These are phyloP conservation scores for Coccomyxa subellipsoidea DNA, from an alignment of 163 green algal species.

Conservation along the genomic window DNA sequence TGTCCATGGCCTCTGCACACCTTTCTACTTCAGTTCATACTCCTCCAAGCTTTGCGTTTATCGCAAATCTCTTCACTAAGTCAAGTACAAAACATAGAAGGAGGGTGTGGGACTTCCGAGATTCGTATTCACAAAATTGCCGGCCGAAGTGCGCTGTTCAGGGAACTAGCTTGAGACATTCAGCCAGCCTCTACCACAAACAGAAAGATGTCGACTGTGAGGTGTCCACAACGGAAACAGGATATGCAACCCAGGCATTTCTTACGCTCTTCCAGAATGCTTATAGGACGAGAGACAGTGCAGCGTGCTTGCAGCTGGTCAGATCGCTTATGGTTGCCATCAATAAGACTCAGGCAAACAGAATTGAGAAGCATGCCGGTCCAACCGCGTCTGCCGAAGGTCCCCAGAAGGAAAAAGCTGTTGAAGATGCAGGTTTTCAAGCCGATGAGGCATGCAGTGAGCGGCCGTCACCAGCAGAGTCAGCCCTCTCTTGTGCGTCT, in stretches of 20 bases:
- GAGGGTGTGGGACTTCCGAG: not conserved
- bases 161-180: not conserved
- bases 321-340: not conserved
- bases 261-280: not conserved
- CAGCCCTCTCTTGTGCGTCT: not conserved
- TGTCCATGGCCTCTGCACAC: too few relatives aligned
- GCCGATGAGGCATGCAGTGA: not conserved
- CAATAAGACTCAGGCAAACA: not conserved
- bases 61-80: not conserved
- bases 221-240: not conserved
- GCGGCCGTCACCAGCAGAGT: not conserved
- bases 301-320: not conserved
- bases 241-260: not conserved
- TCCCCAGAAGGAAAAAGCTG: not conserved
- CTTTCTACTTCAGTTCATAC: too few relatives aligned
- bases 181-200: not conserved
- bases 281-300: not conserved
- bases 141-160: not conserved
- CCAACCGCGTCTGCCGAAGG: not conserved
- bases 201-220: not conserved
- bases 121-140: not conserved
- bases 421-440: too few relatives aligned
- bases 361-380: not conserved
- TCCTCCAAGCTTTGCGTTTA: too few relatives aligned
- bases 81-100: not conserved